Conservation (phyloP, 306 rosid species). For the Biancaea sappan region DNA sequence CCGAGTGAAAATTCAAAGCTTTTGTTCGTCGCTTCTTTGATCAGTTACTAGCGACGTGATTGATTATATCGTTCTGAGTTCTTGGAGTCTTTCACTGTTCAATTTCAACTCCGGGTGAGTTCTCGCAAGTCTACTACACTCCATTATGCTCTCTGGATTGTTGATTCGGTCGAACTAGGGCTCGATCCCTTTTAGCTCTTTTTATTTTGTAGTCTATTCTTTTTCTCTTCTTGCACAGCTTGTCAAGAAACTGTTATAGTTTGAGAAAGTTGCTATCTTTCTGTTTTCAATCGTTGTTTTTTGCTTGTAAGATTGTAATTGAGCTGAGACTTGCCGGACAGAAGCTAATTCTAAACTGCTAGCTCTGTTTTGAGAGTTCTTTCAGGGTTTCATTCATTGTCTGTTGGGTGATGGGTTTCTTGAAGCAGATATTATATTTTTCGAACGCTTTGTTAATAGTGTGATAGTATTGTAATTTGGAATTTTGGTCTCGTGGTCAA, state of each 20-base stretch:
- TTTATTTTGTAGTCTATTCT: constrained; percentile 26
- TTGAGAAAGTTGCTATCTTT: constrained; percentile 31
- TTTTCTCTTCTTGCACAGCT: not conserved
- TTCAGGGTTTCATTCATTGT: constrained; percentile 35
- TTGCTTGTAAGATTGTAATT: constrained; percentile 32
- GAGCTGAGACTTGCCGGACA: constrained; percentile 28
- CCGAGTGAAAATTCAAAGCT: constrained; percentile 24
- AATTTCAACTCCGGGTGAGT: constrained; percentile 53
- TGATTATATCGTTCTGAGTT: constrained; percentile 1
- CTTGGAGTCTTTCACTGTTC: constrained; percentile 28
- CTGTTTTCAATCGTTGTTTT: not conserved
- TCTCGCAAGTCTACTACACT: constrained; percentile 22
- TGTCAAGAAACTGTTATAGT: not conserved
- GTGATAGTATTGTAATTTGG: constrained; percentile 35
- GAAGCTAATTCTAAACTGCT: constrained; percentile 25
- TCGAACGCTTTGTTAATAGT: constrained; percentile 30
- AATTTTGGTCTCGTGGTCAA: constrained; percentile 29
- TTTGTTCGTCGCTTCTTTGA: constrained; percentile 28
- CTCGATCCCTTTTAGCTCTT: constrained; percentile 49
- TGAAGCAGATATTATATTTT: constrained; percentile 16
- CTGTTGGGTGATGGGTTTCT: constrained; percentile 34
- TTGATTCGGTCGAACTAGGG: constrained; percentile 46
- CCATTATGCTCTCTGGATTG: constrained; percentile 43
- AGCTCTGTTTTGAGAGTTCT: constrained; percentile 9
- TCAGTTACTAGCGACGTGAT: constrained; percentile 23